phyloP scores from a whole-genome alignment of 2,329 filamentous ascomycete genomes.

The Aureobasidium subglaciale region DNA sequence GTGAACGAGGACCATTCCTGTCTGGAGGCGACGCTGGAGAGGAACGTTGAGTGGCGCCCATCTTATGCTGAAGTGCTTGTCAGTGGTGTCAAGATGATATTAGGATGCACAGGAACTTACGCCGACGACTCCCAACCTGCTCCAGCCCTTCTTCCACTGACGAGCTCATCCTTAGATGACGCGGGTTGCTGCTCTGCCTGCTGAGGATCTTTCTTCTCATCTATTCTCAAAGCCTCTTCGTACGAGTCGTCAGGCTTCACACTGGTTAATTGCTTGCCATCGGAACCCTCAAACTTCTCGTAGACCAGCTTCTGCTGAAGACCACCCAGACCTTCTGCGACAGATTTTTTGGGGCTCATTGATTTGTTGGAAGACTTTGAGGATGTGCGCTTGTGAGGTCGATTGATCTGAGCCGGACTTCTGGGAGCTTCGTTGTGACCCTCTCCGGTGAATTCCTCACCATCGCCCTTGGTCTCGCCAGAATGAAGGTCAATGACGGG shows the following conservation, averaged over 20 bases:
- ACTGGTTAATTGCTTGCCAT: slow-evolving; percentile 40
- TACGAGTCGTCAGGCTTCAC: slow-evolving; percentile 34
- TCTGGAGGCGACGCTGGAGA: slow-evolving; percentile 45
- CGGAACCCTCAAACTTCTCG: slow-evolving; percentile 38
- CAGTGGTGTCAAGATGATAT: neutral
- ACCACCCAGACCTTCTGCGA: slow-evolving; percentile 17
- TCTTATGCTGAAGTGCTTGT: slow-evolving; percentile 48
- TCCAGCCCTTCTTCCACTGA: slow-evolving; percentile 47
- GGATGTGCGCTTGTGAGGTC: slow-evolving; percentile 24
- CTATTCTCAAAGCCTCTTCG: slow-evolving; percentile 30
- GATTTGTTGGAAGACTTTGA: slow-evolving; percentile 16
- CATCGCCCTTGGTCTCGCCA: slow-evolving; percentile 21
- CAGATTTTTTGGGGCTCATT: slow-evolving; percentile 13
- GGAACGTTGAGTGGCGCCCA: slow-evolving; percentile 78
- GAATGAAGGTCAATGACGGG: slow-evolving; percentile 4
- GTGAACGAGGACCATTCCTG: slow-evolving; percentile 42
- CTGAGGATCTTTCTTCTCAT: slow-evolving; percentile 21
- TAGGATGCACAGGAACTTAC: slow-evolving; percentile 27
- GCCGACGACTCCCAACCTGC: slow-evolving; percentile 45
- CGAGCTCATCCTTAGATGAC: slow-evolving; percentile 35
- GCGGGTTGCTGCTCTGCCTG: slow-evolving; percentile 19
- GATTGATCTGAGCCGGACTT: slow-evolving; percentile 21
- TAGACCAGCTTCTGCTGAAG: slow-evolving; percentile 29
- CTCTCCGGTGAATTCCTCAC: slow-evolving; percentile 21
- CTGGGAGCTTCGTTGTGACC: slow-evolving; percentile 24